Evolutionary conservation across 768 basidiomycete species (phyloP).

Genomic region (Polyporus arcularius): DNA sequence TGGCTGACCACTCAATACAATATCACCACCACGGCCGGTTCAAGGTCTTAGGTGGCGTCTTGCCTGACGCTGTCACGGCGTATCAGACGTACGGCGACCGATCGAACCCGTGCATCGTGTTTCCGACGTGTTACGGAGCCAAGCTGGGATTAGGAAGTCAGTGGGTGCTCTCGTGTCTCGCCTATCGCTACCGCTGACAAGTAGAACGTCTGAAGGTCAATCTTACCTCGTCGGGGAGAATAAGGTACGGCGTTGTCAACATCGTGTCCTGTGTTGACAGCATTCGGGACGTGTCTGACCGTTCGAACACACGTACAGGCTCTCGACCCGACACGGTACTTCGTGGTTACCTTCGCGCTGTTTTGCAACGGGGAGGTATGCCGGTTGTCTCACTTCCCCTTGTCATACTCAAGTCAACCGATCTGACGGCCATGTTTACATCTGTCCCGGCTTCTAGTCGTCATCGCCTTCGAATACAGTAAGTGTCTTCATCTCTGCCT

Average conservation of each 20-base stretch:
- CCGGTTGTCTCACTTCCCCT: neutral
- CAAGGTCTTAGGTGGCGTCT: constrained; percentile 24
- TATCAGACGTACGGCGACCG: constrained; percentile 28
- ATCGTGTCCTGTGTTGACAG: neutral
- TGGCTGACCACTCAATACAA: constrained; percentile 16
- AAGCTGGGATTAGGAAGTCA: constrained; percentile 22
- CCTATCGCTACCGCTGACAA: neutral
- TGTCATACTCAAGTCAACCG: too few relatives aligned
- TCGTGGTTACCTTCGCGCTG: constrained; percentile 30
- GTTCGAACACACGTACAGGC: constrained; percentile 11
- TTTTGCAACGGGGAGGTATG: constrained; percentile 34
- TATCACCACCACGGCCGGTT: constrained; percentile 29
- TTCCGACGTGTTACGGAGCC: constrained; percentile 29
- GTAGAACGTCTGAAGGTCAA: constrained; percentile 15
- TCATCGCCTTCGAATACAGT: neutral
- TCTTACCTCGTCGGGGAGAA: constrained; percentile 25
- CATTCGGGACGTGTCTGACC: neutral
- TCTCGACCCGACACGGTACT: constrained; percentile 28
- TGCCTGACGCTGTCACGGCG: constrained; percentile 28
- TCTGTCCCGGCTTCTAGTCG: neutral
- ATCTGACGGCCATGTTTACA: too few relatives aligned
- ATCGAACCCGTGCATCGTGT: constrained; percentile 29
- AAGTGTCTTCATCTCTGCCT: neutral
- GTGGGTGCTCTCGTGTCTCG: neutral
- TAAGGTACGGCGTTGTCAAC: constrained; percentile 10